Percentiles rank a stretch among this genome's conserved stretches.
phyloP scores from a whole-genome alignment of 2,329 filamentous ascomycete species.

The Coleophoma crateriformis region DNA sequence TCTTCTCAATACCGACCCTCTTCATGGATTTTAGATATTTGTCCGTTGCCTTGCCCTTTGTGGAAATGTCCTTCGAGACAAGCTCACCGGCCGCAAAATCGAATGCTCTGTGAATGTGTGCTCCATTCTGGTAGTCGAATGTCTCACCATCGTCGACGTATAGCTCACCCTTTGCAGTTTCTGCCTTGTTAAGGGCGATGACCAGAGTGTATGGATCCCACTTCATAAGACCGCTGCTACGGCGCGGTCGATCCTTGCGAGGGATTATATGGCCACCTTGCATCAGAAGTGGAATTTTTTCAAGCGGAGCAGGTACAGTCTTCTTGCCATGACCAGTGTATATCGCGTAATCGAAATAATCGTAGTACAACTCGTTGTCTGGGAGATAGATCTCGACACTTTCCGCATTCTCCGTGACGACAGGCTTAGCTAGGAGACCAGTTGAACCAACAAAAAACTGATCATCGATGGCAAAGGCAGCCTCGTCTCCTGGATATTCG shows the following conservation, averaged over 20 bases:
- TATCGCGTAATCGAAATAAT: constrained; percentile 85
- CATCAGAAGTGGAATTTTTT: constrained; percentile 86
- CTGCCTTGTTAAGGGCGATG: constrained; percentile 61
- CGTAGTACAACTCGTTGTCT: constrained; percentile 85
- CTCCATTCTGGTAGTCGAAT: constrained; percentile 80
- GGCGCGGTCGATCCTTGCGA: constrained; percentile 79
- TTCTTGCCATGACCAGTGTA: constrained; percentile 65
- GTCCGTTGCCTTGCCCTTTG: constrained; percentile 55
- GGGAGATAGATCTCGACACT: constrained; percentile 80
- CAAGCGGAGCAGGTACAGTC: constrained; percentile 70
- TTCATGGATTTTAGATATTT: constrained; percentile 76
- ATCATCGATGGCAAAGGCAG: constrained; percentile 83
- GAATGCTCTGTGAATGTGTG: constrained; percentile 84
- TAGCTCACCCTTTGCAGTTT: constrained; percentile 73
- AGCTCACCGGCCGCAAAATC: constrained; percentile 55
- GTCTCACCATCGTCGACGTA: constrained; percentile 94
- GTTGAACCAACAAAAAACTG: constrained; percentile 89
- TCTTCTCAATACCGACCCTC: constrained; percentile 73
- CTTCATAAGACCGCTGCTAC: constrained; percentile 83
- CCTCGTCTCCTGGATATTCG: constrained; percentile 79
- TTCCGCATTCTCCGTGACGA: constrained; percentile 70
- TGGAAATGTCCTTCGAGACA: constrained; percentile 61
- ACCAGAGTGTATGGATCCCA: constrained; percentile 95
- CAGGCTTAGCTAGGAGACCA: constrained; percentile 87
- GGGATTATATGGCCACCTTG: constrained; percentile 89